A percentile compares a stretch with the other conserved stretches of the same genome.
These are phyloP conservation scores for Cadophora gregata DNA, from an alignment of 2,329 filamentous ascomycete species.

Conservation along the genomic window DNA sequence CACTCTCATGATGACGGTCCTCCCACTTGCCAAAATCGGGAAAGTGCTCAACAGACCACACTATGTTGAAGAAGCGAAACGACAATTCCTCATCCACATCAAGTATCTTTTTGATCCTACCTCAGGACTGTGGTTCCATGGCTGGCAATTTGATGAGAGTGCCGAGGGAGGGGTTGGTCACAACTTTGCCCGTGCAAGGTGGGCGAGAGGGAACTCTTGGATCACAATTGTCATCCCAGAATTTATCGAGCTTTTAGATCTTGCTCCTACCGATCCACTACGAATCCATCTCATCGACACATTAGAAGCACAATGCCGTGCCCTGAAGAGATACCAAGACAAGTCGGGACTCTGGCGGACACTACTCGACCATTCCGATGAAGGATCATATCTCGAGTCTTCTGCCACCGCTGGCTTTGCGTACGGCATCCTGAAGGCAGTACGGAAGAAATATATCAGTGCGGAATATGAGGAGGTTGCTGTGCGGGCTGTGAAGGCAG, in stretches of 20 bases:
- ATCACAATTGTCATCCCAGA: constrained; percentile 82
- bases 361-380: constrained; percentile 68
- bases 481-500: constrained; percentile 68
- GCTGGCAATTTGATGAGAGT: constrained; percentile 74
- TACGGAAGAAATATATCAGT: constrained; percentile 71
- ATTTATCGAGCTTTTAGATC: constrained; percentile 74
- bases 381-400: constrained; percentile 77
- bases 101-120: constrained; percentile 78
- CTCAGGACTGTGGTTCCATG: constrained; percentile 77
- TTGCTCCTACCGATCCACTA: constrained; percentile 61
- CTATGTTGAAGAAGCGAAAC: constrained; percentile 79
- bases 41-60: constrained; percentile 70
- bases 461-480: constrained; percentile 66
- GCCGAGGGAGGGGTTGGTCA: constrained; percentile 50
- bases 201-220: constrained; percentile 73
- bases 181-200: constrained; percentile 63
- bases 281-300: constrained; percentile 61
- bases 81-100: constrained; percentile 78
- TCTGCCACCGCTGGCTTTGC: constrained; percentile 83
- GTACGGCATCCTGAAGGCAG: constrained; percentile 78
- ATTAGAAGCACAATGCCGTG: constrained; percentile 71
- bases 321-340: constrained; percentile 66
- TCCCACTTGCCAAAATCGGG: constrained; percentile 76
- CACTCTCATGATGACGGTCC: constrained; percentile 86
- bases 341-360: constrained; percentile 74